Conservation (phyloP, 2,329 filamentous ascomycete genomes). For the Fusarium sp. region DNA sequence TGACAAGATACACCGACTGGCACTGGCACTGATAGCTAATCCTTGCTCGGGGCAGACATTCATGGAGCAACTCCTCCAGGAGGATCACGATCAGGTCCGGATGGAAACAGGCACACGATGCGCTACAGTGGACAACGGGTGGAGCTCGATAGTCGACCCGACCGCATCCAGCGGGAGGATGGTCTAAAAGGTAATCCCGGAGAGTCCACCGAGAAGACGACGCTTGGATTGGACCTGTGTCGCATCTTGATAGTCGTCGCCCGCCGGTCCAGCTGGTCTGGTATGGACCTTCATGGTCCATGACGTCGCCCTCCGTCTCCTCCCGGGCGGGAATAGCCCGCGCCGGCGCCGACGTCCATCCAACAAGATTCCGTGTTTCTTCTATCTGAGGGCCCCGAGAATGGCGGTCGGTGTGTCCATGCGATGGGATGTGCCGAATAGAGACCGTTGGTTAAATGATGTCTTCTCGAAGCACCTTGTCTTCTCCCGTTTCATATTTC, state of each 20-base stretch:
- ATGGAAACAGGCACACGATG: slow-evolving; percentile 28
- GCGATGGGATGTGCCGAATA: not conserved
- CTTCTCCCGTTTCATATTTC: slow-evolving; percentile 25
- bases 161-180: slow-evolving; percentile 29
- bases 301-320: slow-evolving; percentile 4
- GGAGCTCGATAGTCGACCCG: slow-evolving; percentile 32
- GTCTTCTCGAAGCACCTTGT: slow-evolving; percentile 7
- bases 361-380: slow-evolving; percentile 5
- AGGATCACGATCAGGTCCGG: slow-evolving; percentile 35
- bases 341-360: slow-evolving; percentile 4
- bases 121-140: slow-evolving; percentile 16
- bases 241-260: slow-evolving; percentile 2
- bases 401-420: slow-evolving; percentile 1
- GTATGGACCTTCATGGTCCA: not conserved
- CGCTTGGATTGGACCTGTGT: not conserved
- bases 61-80: slow-evolving; percentile 24
- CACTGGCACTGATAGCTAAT: not conserved
- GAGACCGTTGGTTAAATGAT: not conserved
- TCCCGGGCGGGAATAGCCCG: slow-evolving; percentile 3
- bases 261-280: not conserved
- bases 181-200: slow-evolving; percentile 6
- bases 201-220: slow-evolving; percentile 5
- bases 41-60: slow-evolving; percentile 10
- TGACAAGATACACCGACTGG: not conserved
- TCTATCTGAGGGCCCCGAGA: not conserved